Conservation (phyloP, 2,329 filamentous ascomycete species). For the Pseudogymnoascus sp. region DNA sequence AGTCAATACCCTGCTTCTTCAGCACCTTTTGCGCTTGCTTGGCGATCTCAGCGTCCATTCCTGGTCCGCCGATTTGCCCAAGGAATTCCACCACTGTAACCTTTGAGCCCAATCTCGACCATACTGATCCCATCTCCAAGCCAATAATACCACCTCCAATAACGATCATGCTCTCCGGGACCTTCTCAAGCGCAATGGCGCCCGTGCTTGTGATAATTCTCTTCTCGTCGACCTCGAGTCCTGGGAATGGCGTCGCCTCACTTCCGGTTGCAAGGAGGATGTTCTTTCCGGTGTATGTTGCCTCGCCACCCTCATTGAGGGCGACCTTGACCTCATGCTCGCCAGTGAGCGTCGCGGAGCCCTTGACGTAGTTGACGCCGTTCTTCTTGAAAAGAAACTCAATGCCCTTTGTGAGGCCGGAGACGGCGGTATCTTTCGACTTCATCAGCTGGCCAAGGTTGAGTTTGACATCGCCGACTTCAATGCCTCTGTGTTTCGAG, state of each 20-base stretch:
- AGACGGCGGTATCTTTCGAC: slow-evolving; percentile 89
- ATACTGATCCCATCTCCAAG: slow-evolving; percentile 96
- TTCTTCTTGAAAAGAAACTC: slow-evolving; percentile 99
- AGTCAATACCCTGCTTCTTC: slow-evolving; percentile 93
- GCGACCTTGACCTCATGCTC: slow-evolving; percentile 88
- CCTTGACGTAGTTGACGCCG: slow-evolving; percentile 95
- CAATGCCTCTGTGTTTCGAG: slow-evolving; percentile 93
- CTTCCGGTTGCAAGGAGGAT: slow-evolving; percentile 95
- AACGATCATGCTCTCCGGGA: slow-evolving; percentile 93
- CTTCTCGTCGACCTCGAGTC: slow-evolving; percentile 93
- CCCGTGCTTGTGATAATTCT: slow-evolving; percentile 94
- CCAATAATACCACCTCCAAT: slow-evolving; percentile 98
- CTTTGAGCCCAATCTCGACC: slow-evolving; percentile 86
- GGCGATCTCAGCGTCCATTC: slow-evolving; percentile 91
- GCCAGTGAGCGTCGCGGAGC: slow-evolving; percentile 75
- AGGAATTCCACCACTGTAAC: slow-evolving; percentile 98
- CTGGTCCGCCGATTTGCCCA: slow-evolving; percentile 89
- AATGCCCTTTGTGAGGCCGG: slow-evolving; percentile 86
- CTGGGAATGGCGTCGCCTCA: slow-evolving; percentile 93
- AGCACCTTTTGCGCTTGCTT: slow-evolving; percentile 90
- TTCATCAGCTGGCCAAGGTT: slow-evolving; percentile 97
- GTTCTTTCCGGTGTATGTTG: slow-evolving; percentile 82
- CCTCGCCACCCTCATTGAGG: slow-evolving; percentile 85
- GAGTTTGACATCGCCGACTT: slow-evolving; percentile 93
- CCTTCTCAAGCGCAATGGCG: slow-evolving; percentile 77